Percentiles rank a stretch among this genome's conserved stretches.
phyloP scores from a whole-genome alignment of 768 basidiomycete genomes.

The Mycena crocata region DNA sequence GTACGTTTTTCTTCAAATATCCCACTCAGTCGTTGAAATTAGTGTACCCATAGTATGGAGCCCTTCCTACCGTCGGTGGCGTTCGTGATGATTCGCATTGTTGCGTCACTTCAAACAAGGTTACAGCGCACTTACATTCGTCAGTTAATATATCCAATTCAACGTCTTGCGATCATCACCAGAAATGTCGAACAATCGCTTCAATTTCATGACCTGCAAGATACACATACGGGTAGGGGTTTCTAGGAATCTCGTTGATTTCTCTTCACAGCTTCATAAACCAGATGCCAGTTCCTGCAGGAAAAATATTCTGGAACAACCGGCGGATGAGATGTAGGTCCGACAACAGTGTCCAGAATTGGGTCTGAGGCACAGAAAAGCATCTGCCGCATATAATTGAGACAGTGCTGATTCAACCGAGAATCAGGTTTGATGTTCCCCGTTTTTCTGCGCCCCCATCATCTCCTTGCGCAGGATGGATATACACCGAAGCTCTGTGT shows the following conservation, averaged over 20 bases:
- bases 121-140: too few species aligned
- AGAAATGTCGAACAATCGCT: too few species aligned
- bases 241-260: conserved; percentile 41
- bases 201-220: too few species aligned
- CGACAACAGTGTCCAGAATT: conserved; percentile 38
- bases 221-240: too few species aligned
- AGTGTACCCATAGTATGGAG: too few species aligned
- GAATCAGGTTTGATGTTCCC: conserved; percentile 33
- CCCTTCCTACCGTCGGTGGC: too few species aligned
- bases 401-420: conserved; percentile 47
- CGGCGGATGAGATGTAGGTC: conserved; percentile 20
- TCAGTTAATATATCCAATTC: too few species aligned
- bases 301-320: conserved; percentile 27
- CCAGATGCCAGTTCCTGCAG: conserved; percentile 50
- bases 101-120: too few species aligned
- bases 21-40: too few species aligned
- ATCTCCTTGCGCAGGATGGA: conserved; percentile 47
- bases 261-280: conserved; percentile 42
- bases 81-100: too few species aligned
- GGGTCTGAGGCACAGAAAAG: conserved; percentile 30
- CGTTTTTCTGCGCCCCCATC: conserved; percentile 24
- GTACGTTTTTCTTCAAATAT: too few species aligned
- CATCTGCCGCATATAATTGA: conserved; percentile 36
- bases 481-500: conserved; percentile 45
- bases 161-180: too few species aligned